Evolutionary conservation across 352 stramenopile species (phyloP), one percentile per base, ranked within the genome.

Genomic region (Globisporangium paroecandrum): DNA sequence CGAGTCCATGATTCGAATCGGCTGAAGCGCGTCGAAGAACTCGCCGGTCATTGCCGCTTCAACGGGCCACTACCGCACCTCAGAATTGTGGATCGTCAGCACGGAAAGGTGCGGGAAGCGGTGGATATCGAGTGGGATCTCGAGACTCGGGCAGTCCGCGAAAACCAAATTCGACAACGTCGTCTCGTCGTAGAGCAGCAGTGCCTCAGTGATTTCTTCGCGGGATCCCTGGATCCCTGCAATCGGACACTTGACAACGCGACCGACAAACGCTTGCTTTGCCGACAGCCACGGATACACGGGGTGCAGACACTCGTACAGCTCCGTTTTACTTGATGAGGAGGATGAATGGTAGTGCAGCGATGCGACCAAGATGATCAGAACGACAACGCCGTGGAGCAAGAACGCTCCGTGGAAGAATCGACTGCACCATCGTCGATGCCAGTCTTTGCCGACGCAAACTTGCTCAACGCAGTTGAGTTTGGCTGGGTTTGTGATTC

Each of bases 301-400:
- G 12, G 13, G 54, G 22, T 32, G 54, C 5, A 59, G 54, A 38
- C 54, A 59, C 13, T 38, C 25, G 15, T 41, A 32, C 25, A n/a
- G 6, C 4, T 38, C 25, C 15, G 41, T 9, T 47, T 47, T 47
- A 2, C 15, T 47, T 47, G 41, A 47, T 6, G n/a, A 38, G 4
- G 54, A 36, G 4, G 54, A 36, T 12, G 53, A 36, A 58, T 18
- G n/a, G 15, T 32, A 9, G 24, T 41, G 1, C 25, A 59, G 13
- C 22, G 58, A 53, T 8, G 38, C 27, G 32, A 54, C 25, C n/a
- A 49, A 60, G 36, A 66, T 60, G 29, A 13, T 18, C n/a, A 66
- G 36, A 7, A 66, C 49, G 2, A 34, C 29, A 46, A 51, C 10
- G 22, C 61, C 61, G 27, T 60, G 51, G 3, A 60, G 22, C 25